Evolutionary conservation across 164 flowering plant species (phyloP).

Genomic region (Aristolochia fimbriata): DNA sequence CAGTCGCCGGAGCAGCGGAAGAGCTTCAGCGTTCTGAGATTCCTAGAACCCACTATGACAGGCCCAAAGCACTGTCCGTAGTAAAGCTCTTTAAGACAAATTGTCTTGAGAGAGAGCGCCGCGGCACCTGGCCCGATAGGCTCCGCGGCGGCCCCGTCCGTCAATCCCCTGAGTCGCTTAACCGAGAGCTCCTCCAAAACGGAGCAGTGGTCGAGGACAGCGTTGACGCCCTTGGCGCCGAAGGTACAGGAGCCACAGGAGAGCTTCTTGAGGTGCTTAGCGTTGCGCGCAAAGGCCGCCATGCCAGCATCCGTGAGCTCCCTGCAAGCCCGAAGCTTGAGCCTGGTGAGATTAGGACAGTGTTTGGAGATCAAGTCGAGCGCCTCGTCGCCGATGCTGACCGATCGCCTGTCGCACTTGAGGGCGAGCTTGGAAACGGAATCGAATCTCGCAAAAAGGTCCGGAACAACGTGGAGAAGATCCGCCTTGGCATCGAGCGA

Average conservation of each 20-base stretch:
- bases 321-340: conserved; percentile 85
- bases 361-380: conserved; percentile 45
- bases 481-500: conserved; percentile 58
- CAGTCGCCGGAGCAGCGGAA: conserved; percentile 79
- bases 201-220: conserved; percentile 51
- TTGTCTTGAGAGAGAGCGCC: conserved; percentile 34
- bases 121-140: conserved; percentile 43
- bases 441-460: conserved; percentile 61
- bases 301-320: conserved; percentile 67
- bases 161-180: conserved; percentile 65
- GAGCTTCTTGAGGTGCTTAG: conserved; percentile 50
- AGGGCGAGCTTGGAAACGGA: conserved; percentile 70
- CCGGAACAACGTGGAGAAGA: conserved; percentile 26
- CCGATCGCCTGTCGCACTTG: conserved; percentile 62
- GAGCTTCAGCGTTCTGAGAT: conserved; percentile 49
- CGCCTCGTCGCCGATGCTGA: conserved; percentile 65
- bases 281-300: conserved; percentile 46
- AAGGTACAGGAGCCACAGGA: conserved; percentile 76
- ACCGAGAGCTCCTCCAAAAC: conserved; percentile 74
- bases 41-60: conserved; percentile 50
- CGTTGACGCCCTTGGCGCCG: conserved; percentile 70
- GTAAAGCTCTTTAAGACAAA: conserved; percentile 70
- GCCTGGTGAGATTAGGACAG: conserved; percentile 55
- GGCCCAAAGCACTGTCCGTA: conserved; percentile 80
- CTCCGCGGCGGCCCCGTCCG: conserved; percentile 37